A percentile compares a stretch with the other conserved stretches of the same genome.
Evolutionary conservation across 2,329 filamentous ascomycete species (phyloP).

Genomic region (Byssothecium circinans): DNA sequence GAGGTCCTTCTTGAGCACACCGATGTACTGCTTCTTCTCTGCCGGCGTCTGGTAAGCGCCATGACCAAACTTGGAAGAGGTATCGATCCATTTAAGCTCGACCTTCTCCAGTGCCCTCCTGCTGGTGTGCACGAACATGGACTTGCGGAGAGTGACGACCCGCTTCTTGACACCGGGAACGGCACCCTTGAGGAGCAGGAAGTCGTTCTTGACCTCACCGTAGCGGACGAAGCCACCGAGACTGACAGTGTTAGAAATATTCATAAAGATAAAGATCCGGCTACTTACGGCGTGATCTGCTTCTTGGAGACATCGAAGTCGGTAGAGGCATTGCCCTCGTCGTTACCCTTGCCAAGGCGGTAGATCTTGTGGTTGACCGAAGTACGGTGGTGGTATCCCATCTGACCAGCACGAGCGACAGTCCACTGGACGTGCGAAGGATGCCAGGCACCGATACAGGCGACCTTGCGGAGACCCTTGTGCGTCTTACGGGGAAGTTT

Average conservation of each 20-base stretch:
- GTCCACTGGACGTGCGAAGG: slow-evolving; percentile 99
- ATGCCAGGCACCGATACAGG: slow-evolving; percentile 99
- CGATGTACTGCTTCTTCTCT: slow-evolving; percentile 97
- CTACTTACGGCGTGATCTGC: slow-evolving; percentile 96
- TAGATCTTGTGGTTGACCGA: slow-evolving; percentile 99
- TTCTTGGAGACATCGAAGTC: slow-evolving; percentile 98
- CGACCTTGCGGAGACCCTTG: slow-evolving; percentile 99
- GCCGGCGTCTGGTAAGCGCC: slow-evolving; percentile 98
- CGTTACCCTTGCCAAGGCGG: slow-evolving; percentile 90
- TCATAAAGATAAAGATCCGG: background rate
- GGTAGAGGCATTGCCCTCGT: slow-evolving; percentile 90
- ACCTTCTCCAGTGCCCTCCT: slow-evolving; percentile 98
- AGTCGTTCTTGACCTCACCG: slow-evolving; percentile 99
- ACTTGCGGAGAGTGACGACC: slow-evolving; percentile 98
- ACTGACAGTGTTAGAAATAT: slow-evolving; percentile 58
- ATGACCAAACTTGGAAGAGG: slow-evolving; percentile 99
- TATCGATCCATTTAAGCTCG: slow-evolving; percentile 99
- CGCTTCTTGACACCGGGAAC: slow-evolving; percentile 99
- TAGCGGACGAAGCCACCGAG: slow-evolving; percentile 99
- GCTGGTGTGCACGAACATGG: slow-evolving; percentile 96
- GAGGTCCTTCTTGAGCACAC: slow-evolving; percentile 99
- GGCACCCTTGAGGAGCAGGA: slow-evolving; percentile 95
- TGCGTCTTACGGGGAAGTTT: slow-evolving; percentile 99
- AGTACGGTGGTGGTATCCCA: slow-evolving; percentile 99
- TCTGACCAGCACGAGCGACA: slow-evolving; percentile 99